Percentiles rank a stretch among this genome's conserved stretches.
Evolutionary conservation across 2,329 filamentous ascomycete genomes (phyloP).

Genomic region (Kalaharituber pfeilii): DNA sequence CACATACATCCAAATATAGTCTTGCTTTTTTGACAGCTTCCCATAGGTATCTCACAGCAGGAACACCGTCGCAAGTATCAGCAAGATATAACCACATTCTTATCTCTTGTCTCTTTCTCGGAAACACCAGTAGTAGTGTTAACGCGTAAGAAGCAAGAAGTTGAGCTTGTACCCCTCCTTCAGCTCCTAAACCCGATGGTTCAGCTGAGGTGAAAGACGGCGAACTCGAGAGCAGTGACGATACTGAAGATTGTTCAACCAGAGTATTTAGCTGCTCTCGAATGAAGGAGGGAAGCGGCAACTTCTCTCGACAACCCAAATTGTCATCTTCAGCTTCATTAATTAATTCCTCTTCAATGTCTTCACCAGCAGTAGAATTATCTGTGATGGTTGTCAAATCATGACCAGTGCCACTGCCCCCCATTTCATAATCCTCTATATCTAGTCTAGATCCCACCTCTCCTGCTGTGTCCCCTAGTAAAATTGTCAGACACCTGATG

Average conservation of each 20-base stretch:
- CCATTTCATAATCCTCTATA: constrained; percentile 15
- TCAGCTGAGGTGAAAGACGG: constrained; percentile 22
- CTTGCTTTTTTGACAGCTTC: constrained; percentile 41
- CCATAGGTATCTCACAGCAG: constrained; percentile 76
- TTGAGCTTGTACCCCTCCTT: constrained; percentile 43
- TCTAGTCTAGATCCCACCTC: constrained; percentile 36
- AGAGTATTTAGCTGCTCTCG: constrained; percentile 49
- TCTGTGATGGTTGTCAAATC: not conserved
- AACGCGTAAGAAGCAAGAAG: constrained; percentile 72
- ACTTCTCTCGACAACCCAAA: not conserved
- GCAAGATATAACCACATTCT: constrained; percentile 85
- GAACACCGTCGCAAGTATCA: constrained; percentile 39
- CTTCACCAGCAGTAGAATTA: constrained; percentile 21
- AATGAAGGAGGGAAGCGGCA: constrained; percentile 39
- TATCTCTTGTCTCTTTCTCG: constrained; percentile 65
- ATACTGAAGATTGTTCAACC: constrained; percentile 58
- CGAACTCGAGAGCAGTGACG: constrained; percentile 37
- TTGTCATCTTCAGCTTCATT: constrained; percentile 20
- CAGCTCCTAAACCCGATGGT: constrained; percentile 23
- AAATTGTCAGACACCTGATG: constrained; percentile 37
- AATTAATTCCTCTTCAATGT: constrained; percentile 19
- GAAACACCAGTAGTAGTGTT: constrained; percentile 71
- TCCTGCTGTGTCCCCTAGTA: constrained; percentile 40
- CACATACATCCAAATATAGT: constrained; percentile 38
- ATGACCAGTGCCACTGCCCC: constrained; percentile 9